Conservation (phyloP, 805 yeast species). For the Lipomyces yamadae region DNA sequence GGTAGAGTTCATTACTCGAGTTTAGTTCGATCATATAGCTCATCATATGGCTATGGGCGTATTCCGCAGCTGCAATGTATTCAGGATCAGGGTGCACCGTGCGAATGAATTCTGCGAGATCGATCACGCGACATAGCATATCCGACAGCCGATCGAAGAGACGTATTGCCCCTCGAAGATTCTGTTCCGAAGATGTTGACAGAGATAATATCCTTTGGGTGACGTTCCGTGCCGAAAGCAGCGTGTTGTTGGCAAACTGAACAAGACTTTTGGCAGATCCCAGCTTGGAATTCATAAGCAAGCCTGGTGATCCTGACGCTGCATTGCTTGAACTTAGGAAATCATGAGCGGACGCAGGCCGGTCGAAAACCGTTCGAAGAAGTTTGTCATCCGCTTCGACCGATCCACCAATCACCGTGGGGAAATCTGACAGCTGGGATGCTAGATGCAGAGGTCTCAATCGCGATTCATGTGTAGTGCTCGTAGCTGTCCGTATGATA, state of each 20-base stretch:
- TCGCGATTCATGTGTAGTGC: not conserved
- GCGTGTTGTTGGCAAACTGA: constrained; percentile 67
- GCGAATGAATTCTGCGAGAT: constrained; percentile 88
- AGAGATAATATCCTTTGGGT: constrained; percentile 57
- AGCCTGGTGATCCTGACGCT: constrained; percentile 51
- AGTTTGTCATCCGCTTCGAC: constrained; percentile 34
- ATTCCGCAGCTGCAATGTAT: constrained; percentile 81
- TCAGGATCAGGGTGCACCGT: constrained; percentile 74
- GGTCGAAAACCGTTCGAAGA: constrained; percentile 39
- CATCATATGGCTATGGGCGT: constrained; percentile 84
- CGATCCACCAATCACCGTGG: constrained; percentile 1
- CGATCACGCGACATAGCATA: constrained; percentile 87
- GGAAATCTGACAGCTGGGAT: not conserved
- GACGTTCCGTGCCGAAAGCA: constrained; percentile 66
- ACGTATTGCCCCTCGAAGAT: constrained; percentile 57
- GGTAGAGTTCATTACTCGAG: constrained; percentile 75
- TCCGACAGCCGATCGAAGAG: constrained; percentile 86
- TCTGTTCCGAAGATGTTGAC: constrained; percentile 50
- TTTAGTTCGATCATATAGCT: constrained; percentile 92
- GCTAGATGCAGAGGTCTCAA: not conserved
- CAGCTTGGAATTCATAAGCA: constrained; percentile 75
- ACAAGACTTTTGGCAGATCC: constrained; percentile 71
- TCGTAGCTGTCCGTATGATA: not conserved
- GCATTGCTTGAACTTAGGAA: constrained; percentile 12
- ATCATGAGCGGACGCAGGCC: constrained; percentile 28